Percentiles rank a stretch among this genome's conserved stretches.
phyloP scores from a whole-genome alignment of 129 eudicot genomes.

The Tagetes erecta region DNA sequence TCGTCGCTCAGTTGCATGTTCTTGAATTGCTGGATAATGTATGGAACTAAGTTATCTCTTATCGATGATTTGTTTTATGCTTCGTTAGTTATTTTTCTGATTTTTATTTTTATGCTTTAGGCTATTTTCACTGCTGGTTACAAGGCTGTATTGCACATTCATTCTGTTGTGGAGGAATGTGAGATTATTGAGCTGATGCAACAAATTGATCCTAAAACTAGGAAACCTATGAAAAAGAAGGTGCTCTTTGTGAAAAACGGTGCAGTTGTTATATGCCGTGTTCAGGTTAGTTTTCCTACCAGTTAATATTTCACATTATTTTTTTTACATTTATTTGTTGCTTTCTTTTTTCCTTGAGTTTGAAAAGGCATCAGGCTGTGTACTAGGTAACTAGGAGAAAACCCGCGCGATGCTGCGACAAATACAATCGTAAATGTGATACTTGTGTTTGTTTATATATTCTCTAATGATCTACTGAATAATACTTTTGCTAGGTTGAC shows the following conservation, averaged over 20 bases:
- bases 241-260: constrained; percentile 76
- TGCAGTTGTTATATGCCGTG: constrained; percentile 68
- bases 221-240: constrained; percentile 68
- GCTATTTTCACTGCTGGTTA: constrained; percentile 94
- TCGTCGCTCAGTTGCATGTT: constrained; percentile 78
- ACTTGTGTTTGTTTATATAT: too few relatives aligned
- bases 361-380: neutral
- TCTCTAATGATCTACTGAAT: too few relatives aligned
- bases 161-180: constrained; percentile 84
- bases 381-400: too few relatives aligned
- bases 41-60: constrained; percentile 15
- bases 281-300: constrained; percentile 53
- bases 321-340: neutral
- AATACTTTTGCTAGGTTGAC: too few relatives aligned
- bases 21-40: constrained; percentile 85
- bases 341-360: neutral
- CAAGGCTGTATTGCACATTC: constrained; percentile 88
- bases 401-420: too few relatives aligned
- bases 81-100: neutral
- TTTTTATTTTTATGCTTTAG: constrained; percentile 29
- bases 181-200: constrained; percentile 76
- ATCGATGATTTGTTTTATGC: neutral
- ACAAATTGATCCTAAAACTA: constrained; percentile 77
- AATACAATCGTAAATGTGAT: too few relatives aligned
- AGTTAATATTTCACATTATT: neutral